Evolutionary conservation across 2,329 filamentous ascomycete genomes (phyloP).

Genomic region (Colletotrichum sublineola): DNA sequence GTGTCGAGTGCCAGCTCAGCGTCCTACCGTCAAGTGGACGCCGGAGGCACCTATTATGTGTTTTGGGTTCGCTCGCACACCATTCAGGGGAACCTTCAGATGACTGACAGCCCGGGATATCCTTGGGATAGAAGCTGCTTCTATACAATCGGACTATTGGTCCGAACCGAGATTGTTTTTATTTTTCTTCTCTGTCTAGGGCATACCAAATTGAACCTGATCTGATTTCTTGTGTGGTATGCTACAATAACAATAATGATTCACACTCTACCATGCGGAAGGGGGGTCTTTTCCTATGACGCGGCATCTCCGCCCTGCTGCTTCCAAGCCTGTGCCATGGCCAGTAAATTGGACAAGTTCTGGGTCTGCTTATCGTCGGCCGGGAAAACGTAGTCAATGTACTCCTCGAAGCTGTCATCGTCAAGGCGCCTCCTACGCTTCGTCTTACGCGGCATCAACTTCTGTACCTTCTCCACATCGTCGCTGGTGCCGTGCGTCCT

Average conservation of each 20-base stretch:
- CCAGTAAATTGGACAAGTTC: conserved; percentile 85
- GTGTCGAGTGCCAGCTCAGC: neutral
- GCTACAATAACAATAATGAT: conserved; percentile 1
- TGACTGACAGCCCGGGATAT: neutral
- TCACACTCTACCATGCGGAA: neutral
- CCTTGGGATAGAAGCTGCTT: neutral
- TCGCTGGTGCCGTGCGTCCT: conserved; percentile 81
- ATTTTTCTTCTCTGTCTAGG: neutral
- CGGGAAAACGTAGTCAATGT: conserved; percentile 97
- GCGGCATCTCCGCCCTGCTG: conserved; percentile 61
- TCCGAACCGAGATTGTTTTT: neutral
- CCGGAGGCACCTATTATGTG: too few relatives aligned
- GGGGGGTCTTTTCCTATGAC: neutral
- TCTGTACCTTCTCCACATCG: conserved; percentile 86
- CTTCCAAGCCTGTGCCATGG: conserved; percentile 92
- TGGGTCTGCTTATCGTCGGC: conserved; percentile 90
- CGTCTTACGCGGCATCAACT: conserved; percentile 92
- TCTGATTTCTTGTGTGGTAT: neutral
- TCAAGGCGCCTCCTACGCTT: conserved; percentile 94
- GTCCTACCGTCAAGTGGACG: neutral
- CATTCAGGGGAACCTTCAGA: conserved; percentile 6
- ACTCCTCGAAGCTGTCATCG: conserved; percentile 95
- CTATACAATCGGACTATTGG: neutral
- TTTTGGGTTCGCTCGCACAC: neutral
- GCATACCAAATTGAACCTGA: conserved; percentile 3